phyloP scores from a whole-genome alignment of 331 rosid genomes.

The Quercus lobata region DNA sequence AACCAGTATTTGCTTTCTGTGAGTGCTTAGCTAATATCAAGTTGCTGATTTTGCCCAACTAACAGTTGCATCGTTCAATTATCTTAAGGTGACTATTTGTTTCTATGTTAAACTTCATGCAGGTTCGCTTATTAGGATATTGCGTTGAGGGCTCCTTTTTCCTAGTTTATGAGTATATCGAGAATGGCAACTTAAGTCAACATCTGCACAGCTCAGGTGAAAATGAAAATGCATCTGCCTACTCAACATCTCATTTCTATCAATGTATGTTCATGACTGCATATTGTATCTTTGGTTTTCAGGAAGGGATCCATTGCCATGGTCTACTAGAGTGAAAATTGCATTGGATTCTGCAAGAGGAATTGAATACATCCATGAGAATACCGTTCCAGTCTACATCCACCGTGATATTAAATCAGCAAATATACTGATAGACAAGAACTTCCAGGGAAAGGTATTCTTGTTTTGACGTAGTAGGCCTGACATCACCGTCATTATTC shows the following conservation, averaged over 20 bases:
- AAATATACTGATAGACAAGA: conserved; percentile 85
- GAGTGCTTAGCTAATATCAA: neutral
- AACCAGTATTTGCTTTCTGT: neutral
- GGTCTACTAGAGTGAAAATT: conserved; percentile 87
- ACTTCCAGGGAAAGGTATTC: conserved; percentile 77
- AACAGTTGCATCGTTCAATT: conserved; percentile 1
- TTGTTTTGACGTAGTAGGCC: neutral
- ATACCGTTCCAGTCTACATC: conserved; percentile 90
- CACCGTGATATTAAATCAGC: conserved; percentile 30
- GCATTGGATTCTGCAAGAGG: conserved; percentile 94
- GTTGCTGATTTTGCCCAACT: conserved; percentile 5
- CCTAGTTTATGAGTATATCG: too few species aligned
- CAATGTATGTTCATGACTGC: conserved; percentile 11
- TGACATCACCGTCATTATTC: neutral
- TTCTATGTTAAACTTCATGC: conserved; percentile 21
- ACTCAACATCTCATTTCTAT: neutral
- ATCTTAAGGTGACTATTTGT: neutral
- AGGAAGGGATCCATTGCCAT: conserved; percentile 64
- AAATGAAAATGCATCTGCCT: neutral
- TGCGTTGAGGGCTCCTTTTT: too few species aligned
- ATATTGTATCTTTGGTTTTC: neutral
- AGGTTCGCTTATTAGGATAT: conserved; percentile 64
- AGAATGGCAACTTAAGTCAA: too few species aligned
- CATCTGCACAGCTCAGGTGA: conserved; percentile 41
- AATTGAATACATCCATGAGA: conserved; percentile 90